Conservation (phyloP, 2,329 filamentous ascomycete species). For the Scorias spongiosa region DNA sequence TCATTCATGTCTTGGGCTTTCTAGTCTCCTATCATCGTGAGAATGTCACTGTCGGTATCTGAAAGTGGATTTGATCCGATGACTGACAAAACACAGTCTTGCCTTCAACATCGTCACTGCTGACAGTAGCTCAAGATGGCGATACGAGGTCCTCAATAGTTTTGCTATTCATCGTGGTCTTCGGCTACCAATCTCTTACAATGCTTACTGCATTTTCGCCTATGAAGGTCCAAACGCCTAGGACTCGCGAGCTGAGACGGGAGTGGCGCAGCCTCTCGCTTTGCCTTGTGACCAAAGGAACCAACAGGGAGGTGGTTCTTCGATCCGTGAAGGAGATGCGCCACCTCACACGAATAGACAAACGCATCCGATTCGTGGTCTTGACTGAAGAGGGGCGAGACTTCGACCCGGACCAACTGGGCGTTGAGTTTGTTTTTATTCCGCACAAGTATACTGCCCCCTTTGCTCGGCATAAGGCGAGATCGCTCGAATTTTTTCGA, state of each 20-base stretch:
- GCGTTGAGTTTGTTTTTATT: conserved; percentile 1
- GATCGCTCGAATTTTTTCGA: conserved; percentile 2
- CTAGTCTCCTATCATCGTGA: background rate
- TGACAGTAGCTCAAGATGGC: background rate
- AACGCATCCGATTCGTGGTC: conserved; percentile 1
- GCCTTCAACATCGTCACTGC: background rate
- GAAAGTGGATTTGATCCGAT: too few species aligned
- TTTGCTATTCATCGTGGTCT: background rate
- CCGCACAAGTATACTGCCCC: background rate
- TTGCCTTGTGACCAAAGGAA: conserved; percentile 1
- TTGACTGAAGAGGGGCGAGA: background rate
- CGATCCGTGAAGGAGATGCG: conserved; percentile 1
- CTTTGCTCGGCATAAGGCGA: background rate
- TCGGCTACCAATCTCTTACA: background rate
- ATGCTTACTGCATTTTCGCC: background rate
- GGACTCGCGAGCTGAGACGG: background rate
- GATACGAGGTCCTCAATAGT: background rate
- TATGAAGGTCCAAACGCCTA: background rate
- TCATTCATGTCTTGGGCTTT: background rate
- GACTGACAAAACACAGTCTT: too few species aligned
- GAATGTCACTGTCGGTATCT: background rate
- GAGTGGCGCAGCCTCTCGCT: background rate
- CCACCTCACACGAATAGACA: background rate
- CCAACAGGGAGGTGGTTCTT: background rate
- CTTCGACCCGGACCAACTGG: background rate